Evolutionary conservation across 306 rosid genomes (phyloP), one percentile per base, ranked within the genome.

Genomic region (Parietaria judaica): DNA sequence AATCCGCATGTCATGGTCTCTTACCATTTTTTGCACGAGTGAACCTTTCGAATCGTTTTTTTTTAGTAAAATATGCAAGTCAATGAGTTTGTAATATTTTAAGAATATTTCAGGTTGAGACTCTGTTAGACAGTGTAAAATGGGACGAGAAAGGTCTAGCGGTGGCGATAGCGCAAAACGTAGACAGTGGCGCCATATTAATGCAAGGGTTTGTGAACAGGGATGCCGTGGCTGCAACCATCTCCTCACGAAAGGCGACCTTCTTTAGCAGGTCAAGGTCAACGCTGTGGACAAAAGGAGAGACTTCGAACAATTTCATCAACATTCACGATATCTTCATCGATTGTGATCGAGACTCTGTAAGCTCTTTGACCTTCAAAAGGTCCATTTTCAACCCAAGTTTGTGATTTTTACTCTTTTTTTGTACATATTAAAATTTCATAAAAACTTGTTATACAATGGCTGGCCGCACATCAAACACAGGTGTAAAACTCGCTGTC

Each of bases 331-430:
- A 86, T 63, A 80, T 92, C 57, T 86, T 80, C 78, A 72, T 88
- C 64, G 95, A 92, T 60, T 92, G 95, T 74, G 96, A 92, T 70
- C 76, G 80, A 68, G 98, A 88, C 76, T 92, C 96, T 3, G 95
- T 92, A 80, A 54, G 96, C 57, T 48, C 62, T 12, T 56, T 74
- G 62, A 11, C 23, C 9, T 41, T n/a, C n/a, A n/a, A n/a, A n/a
- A n/a, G n/a, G n/a, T n/a, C n/a, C n/a, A n/a, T n/a, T n/a, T n/a
- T n/a, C n/a, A n/a, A n/a, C n/a, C n/a, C n/a, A n/a, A n/a, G n/a
- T n/a, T n/a, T n/a, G n/a, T n/a, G n/a, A n/a, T n/a, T n/a, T n/a
- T n/a, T n/a, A n/a, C n/a, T n/a, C n/a, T n/a, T n/a, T n/a, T n/a
- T n/a, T n/a, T n/a, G n/a, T n/a, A n/a, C n/a, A n/a, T n/a, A n/a